Percentiles rank a stretch among this genome's conserved stretches.
Evolutionary conservation across 1,284 basidiomycete species (phyloP).

Genomic region (Ustilago sp.): DNA sequence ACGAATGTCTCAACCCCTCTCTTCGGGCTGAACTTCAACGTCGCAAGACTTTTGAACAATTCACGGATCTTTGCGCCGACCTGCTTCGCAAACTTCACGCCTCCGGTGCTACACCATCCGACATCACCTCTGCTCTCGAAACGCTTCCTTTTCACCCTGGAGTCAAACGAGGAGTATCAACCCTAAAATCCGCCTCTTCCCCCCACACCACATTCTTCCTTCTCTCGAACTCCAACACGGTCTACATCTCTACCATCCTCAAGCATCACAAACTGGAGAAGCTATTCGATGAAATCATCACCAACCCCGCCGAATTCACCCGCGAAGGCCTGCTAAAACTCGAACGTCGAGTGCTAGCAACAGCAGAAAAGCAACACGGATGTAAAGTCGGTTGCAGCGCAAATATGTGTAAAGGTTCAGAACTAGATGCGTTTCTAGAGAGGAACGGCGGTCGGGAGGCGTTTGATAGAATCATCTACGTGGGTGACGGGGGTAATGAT

Average conservation of each 20-base stretch:
- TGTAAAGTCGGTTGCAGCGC: slow-evolving; percentile 90
- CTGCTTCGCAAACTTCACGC: slow-evolving; percentile 62
- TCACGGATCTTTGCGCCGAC: slow-evolving; percentile 79
- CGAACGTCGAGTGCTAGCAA: slow-evolving; percentile 79
- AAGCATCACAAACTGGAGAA: slow-evolving; percentile 19
- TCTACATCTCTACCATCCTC: slow-evolving; percentile 85
- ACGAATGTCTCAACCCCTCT: slow-evolving; percentile 88
- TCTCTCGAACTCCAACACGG: slow-evolving; percentile 90
- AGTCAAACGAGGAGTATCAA: slow-evolving; percentile 87
- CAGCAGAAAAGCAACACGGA: slow-evolving; percentile 76
- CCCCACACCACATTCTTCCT: slow-evolving; percentile 76
- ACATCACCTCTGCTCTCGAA: slow-evolving; percentile 82
- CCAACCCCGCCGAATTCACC: slow-evolving; percentile 90
- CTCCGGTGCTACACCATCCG: slow-evolving; percentile 74
- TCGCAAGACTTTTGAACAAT: slow-evolving; percentile 78
- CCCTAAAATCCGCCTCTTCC: slow-evolving; percentile 76
- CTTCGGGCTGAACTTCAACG: slow-evolving; percentile 85
- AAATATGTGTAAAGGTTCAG: slow-evolving; percentile 99
- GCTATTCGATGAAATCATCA: slow-evolving; percentile 87
- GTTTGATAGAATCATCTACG: slow-evolving; percentile 86
- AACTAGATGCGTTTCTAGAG: slow-evolving; percentile 83
- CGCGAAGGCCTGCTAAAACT: slow-evolving; percentile 81
- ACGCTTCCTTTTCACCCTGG: slow-evolving; percentile 94
- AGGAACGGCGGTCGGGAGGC: slow-evolving; percentile 75
- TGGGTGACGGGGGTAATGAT: slow-evolving; percentile 95